phyloP scores from a whole-genome alignment of 441 rosid species.

The Viola pubescens region DNA sequence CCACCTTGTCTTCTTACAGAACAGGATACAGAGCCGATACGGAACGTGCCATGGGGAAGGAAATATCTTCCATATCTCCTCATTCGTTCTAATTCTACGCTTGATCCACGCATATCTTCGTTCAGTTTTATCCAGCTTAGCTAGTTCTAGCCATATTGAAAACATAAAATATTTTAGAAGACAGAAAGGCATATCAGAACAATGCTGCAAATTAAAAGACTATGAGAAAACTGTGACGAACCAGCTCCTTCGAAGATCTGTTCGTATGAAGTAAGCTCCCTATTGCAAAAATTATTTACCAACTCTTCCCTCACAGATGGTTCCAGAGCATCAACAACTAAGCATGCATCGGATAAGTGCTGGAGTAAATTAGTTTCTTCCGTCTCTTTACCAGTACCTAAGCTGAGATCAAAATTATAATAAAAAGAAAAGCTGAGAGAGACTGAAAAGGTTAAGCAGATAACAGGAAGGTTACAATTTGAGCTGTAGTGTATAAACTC shows the following conservation, averaged over 20 bases:
- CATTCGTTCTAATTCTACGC: constrained; percentile 93
- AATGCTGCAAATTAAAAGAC: neutral
- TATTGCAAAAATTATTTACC: constrained; percentile 95
- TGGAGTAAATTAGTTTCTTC: constrained; percentile 88
- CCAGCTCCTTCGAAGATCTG: constrained; percentile 99
- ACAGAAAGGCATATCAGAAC: neutral
- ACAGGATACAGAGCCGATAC: constrained; percentile 86
- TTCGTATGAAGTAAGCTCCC: constrained; percentile 97
- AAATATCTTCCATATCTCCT: constrained; percentile 95
- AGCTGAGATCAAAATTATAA: constrained; percentile 48
- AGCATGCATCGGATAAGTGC: constrained; percentile 91
- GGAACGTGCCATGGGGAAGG: constrained; percentile 98
- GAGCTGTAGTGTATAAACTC: neutral
- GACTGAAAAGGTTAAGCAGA: neutral
- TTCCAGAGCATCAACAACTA: constrained; percentile 97
- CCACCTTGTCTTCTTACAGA: constrained; percentile 95
- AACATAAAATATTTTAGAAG: constrained; percentile 16
- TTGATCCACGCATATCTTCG: constrained; percentile 98
- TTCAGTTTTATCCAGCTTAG: constrained; percentile 96
- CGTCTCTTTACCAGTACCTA: constrained; percentile 97
- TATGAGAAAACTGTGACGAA: constrained; percentile 25
- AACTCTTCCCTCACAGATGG: constrained; percentile 98
- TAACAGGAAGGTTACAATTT: neutral
- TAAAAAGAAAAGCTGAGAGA: constrained; percentile 10
- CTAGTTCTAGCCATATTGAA: constrained; percentile 54